Percentiles rank a stretch among this genome's conserved stretches.
Evolutionary conservation across 2,329 filamentous ascomycete species (phyloP).

Genomic region (Penicillium fuscoglaucum): DNA sequence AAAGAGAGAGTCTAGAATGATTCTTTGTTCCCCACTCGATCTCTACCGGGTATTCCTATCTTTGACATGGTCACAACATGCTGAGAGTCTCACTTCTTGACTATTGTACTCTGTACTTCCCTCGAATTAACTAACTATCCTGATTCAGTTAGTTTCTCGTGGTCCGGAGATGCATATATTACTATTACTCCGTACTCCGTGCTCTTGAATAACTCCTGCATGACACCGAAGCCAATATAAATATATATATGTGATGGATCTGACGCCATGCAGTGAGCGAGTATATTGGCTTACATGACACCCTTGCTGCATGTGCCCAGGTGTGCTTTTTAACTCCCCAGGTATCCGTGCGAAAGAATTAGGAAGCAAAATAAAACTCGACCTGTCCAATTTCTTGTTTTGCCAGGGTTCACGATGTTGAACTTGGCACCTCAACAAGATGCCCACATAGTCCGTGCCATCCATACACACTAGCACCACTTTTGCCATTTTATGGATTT

Average conservation of each 20-base stretch:
- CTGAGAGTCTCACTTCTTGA: too few species aligned
- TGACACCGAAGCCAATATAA: not conserved
- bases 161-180: not conserved
- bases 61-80: not conserved
- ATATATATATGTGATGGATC: constrained; percentile 5
- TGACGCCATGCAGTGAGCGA: not conserved
- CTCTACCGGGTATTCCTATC: not conserved
- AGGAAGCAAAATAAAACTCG: not conserved
- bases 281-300: not conserved
- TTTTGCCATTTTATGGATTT: too few species aligned
- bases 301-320: constrained; percentile 6
- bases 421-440: constrained; percentile 2
- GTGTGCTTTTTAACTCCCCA: not conserved
- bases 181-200: not conserved
- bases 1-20: not conserved
- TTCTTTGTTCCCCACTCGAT: constrained; percentile 3
- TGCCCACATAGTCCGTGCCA: not conserved
- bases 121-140: not conserved
- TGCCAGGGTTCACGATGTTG: not conserved
- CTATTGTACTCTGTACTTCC: too few species aligned
- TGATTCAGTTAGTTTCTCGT: not conserved
- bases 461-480: not conserved
- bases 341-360: not conserved
- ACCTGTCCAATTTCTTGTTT: constrained; percentile 2
- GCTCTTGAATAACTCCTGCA: constrained; percentile 6